Evolutionary conservation across 345 rosid species (phyloP).

Genomic region (Brassica carinata): DNA sequence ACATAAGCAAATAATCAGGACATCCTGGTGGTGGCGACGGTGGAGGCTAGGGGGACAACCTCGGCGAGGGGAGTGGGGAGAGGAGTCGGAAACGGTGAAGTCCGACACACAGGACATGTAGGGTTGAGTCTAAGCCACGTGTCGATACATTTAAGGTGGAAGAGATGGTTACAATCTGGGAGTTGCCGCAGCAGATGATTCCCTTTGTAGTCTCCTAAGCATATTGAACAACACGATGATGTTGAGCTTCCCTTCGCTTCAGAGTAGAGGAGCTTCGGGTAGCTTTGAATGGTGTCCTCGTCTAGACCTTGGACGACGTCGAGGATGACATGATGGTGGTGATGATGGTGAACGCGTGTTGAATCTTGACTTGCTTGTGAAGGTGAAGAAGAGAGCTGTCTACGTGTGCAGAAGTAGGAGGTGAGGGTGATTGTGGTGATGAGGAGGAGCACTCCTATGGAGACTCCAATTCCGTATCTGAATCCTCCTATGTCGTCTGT

Average conservation of each 20-base stretch:
- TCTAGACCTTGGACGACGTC: conserved; percentile 60
- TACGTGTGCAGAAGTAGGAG: conserved; percentile 53
- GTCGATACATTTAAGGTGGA: conserved; percentile 81
- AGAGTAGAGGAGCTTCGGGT: conserved; percentile 71
- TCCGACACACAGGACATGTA: conserved; percentile 79
- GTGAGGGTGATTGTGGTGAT: conserved; percentile 55
- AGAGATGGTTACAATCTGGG: conserved; percentile 81
- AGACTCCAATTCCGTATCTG: conserved; percentile 55
- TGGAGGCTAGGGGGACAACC: conserved; percentile 66
- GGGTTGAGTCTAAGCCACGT: conserved; percentile 80
- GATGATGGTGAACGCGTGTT: conserved; percentile 21
- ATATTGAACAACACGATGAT: conserved; percentile 66
- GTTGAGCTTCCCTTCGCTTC: conserved; percentile 61
- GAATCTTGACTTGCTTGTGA: conserved; percentile 13
- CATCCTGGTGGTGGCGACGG: conserved; percentile 42
- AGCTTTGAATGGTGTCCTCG: conserved; percentile 68
- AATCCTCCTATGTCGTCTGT: conserved; percentile 47
- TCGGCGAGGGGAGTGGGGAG: conserved; percentile 75
- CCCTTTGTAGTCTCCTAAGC: conserved; percentile 76
- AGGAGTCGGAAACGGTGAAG: conserved; percentile 87
- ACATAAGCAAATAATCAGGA: conserved; percentile 31
- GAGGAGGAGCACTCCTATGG: conserved; percentile 53
- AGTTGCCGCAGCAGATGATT: conserved; percentile 56
- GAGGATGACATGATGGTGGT: conserved; percentile 39
- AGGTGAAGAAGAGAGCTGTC: conserved; percentile 37